Percentiles rank a stretch among this genome's conserved stretches.
Evolutionary conservation across 1,139 yeast species (phyloP).

Genomic region (Taphrina confusa): DNA sequence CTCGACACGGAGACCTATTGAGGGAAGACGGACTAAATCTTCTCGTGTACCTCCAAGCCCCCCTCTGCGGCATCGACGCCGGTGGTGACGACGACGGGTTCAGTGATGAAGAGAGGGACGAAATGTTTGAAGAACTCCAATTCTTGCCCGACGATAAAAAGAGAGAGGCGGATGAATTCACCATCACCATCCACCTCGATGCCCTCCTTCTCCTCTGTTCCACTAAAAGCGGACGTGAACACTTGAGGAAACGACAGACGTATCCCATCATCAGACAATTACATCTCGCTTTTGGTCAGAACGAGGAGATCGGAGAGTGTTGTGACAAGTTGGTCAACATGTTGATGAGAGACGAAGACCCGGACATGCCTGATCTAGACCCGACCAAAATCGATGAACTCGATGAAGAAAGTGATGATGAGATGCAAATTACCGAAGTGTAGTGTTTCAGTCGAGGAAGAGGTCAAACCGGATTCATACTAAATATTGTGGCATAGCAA

Average conservation of each 20-base stretch:
- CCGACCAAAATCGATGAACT: constrained; percentile 33
- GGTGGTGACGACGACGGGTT: constrained; percentile 42
- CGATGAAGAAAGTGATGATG: constrained; percentile 15
- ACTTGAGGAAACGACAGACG: constrained; percentile 72
- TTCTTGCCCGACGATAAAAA: constrained; percentile 71
- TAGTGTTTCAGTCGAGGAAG: no score
- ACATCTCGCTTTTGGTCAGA: constrained; percentile 62
- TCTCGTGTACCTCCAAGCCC: constrained; percentile 77
- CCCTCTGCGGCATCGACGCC: constrained; percentile 78
- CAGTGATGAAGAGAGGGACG: constrained; percentile 79
- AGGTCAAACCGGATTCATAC: no score
- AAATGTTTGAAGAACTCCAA: constrained; percentile 86
- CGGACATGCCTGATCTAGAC: constrained; percentile 30
- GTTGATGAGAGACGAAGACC: constrained; percentile 41
- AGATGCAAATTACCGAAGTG: constrained; percentile 17
- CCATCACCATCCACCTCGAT: constrained; percentile 64
- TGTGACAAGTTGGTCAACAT: constrained; percentile 40
- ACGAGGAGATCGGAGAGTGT: constrained; percentile 63
- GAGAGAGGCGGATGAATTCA: constrained; percentile 70
- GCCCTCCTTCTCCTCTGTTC: constrained; percentile 62
- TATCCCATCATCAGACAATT: constrained; percentile 83
- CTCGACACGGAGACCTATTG: constrained; percentile 59
- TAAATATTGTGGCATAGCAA: neutral
- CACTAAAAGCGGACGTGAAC: constrained; percentile 69
- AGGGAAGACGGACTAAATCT: constrained; percentile 67